phyloP scores from a whole-genome alignment of 345 rosid genomes.

The Isatis tinctoria region DNA sequence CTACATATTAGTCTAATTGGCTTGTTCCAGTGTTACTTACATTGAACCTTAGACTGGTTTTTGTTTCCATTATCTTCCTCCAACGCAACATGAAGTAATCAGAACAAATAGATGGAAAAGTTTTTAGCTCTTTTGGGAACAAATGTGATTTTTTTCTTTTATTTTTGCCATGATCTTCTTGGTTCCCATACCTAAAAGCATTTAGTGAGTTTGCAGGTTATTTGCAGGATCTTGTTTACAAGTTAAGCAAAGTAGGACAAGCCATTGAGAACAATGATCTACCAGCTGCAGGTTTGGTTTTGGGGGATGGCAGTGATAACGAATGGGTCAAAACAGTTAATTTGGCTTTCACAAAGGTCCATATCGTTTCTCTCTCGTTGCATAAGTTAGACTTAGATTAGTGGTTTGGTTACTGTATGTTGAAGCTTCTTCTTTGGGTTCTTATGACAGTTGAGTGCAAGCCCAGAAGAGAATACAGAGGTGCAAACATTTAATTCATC shows the following conservation, averaged over 20 bases:
- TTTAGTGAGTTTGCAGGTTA: conserved; percentile 46
- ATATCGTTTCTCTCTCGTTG: background rate
- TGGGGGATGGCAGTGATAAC: conserved; percentile 56
- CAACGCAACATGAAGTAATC: background rate
- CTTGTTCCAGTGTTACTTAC: background rate
- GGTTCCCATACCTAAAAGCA: conserved; percentile 6
- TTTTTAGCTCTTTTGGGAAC: background rate
- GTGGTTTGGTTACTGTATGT: background rate
- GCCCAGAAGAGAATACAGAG: conserved; percentile 61
- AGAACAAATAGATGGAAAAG: background rate
- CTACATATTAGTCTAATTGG: background rate
- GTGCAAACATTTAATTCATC: conserved; percentile 78
- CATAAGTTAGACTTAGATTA: background rate
- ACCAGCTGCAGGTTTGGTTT: conserved; percentile 60
- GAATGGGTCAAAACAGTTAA: conserved; percentile 79
- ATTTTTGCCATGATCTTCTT: background rate
- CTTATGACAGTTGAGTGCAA: conserved; percentile 55
- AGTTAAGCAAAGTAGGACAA: conserved; percentile 86
- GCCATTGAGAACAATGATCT: conserved; percentile 86
- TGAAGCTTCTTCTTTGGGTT: conserved; percentile 7
- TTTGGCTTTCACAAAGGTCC: conserved; percentile 70
- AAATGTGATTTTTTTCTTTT: background rate
- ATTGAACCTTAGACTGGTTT: background rate
- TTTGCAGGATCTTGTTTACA: conserved; percentile 84
- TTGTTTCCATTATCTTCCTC: background rate